Percentiles rank a stretch among this genome's conserved stretches.
Conservation (phyloP, 2,329 filamentous ascomycete genomes). For the Botrytis tulipae region DNA sequence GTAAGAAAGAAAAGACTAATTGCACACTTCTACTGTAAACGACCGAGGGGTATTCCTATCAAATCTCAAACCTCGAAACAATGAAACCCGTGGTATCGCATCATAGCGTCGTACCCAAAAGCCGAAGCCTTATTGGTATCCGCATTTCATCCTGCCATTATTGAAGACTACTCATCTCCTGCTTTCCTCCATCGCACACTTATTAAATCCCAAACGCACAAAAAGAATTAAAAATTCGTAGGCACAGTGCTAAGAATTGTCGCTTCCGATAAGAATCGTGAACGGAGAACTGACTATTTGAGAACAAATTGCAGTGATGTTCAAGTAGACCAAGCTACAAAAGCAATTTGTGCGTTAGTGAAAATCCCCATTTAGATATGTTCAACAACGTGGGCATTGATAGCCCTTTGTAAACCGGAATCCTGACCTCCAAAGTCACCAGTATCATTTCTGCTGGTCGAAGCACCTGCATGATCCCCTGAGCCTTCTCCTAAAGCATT, state of each 20-base stretch:
- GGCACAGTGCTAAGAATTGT: not conserved
- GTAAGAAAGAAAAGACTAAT: not conserved
- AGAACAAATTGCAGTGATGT: not conserved
- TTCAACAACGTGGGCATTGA: conserved; percentile 81
- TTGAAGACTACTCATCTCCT: no score
- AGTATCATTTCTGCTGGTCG: conserved; percentile 41
- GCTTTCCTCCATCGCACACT: not conserved
- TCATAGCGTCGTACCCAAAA: not conserved
- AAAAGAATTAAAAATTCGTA: not conserved
- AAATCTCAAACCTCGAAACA: conserved; percentile 6
- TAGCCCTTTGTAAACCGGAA: conserved; percentile 70
- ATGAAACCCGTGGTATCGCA: conserved; percentile 1
- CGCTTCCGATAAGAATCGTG: not conserved
- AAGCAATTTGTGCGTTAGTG: conserved; percentile 30
- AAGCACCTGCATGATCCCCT: conserved; percentile 45
- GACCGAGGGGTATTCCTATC: conserved; percentile 6
- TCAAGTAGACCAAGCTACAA: conserved; percentile 37
- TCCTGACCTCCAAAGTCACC: conserved; percentile 55
- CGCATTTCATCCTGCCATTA: not conserved
- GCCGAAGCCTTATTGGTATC: not conserved
- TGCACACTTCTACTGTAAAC: not conserved
- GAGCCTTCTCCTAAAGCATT: conserved; percentile 56
- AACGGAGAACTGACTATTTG: not conserved
- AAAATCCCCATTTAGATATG: conserved; percentile 61
- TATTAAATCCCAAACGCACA: not conserved